Conservation (phyloP, 495 filamentous ascomycete species). For the Aspergillus sclerotiicarbonarius region DNA sequence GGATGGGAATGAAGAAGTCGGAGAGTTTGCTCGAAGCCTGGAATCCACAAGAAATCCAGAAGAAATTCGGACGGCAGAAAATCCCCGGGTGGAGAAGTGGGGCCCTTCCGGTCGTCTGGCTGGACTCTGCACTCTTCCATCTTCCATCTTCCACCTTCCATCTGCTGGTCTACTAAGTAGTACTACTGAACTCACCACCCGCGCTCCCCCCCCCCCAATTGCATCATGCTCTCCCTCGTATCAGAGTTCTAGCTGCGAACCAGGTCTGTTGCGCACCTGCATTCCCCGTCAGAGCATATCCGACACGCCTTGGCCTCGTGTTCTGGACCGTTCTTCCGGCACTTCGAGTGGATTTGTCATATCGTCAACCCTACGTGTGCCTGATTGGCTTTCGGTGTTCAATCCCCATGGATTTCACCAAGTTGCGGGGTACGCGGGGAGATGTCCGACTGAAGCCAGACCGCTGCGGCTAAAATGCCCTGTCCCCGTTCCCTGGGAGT, state of each 20-base stretch:
- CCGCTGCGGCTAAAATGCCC: not conserved
- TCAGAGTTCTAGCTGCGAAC: no score
- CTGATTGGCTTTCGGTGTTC: not conserved
- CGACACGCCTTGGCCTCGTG: not conserved
- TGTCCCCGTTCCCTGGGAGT: not conserved
- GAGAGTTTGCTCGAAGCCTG: not conserved
- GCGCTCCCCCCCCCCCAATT: no score
- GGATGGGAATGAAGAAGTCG: not conserved
- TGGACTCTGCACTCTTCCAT: no score
- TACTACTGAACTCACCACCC: no score
- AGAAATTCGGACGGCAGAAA: slow-evolving; percentile 1
- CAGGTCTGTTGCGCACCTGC: not conserved
- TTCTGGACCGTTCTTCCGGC: not conserved
- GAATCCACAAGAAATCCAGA: not conserved
- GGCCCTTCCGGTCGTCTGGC: no score
- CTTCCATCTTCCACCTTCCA: no score
- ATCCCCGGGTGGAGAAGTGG: not conserved
- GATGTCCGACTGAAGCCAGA: not conserved
- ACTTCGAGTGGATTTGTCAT: not conserved
- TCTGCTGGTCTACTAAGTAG: no score
- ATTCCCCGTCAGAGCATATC: not conserved
- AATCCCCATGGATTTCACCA: not conserved
- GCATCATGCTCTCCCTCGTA: no score
- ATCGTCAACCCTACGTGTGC: not conserved
- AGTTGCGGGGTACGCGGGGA: not conserved